Percentiles rank a stretch among this genome's conserved stretches.
Conservation (phyloP, 176 grass and related monocot genomes). For the Hordeum marinum region DNA sequence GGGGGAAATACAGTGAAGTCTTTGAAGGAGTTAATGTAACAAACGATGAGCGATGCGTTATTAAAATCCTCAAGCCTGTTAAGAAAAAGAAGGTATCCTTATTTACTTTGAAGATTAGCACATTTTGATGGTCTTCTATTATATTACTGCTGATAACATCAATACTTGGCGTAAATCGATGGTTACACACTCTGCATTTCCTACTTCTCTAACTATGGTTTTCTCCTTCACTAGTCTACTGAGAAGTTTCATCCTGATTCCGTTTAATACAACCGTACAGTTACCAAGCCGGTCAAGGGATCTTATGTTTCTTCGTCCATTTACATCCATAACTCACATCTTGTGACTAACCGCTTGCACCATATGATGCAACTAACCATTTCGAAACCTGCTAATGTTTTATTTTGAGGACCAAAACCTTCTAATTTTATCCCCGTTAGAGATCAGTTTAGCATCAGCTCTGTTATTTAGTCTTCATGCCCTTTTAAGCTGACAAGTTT, state of each 20-base stretch:
- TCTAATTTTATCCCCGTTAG: not conserved
- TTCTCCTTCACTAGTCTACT: not conserved
- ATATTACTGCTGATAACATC: not conserved
- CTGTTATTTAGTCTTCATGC: not conserved
- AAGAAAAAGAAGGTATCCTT: slow-evolving; percentile 80
- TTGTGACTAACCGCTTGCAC: not conserved
- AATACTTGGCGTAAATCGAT: slow-evolving; percentile 1
- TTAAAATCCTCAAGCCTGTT: slow-evolving; percentile 85
- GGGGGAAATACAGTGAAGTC: slow-evolving; percentile 78
- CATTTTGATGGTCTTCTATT: not conserved
- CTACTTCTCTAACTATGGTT: not conserved
- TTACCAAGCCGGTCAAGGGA: not conserved
- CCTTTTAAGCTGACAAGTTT: not conserved
- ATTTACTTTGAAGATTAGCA: slow-evolving; percentile 14
- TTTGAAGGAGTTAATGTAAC: slow-evolving; percentile 75
- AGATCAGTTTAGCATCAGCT: slow-evolving; percentile 4
- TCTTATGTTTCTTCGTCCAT: not conserved
- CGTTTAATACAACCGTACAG: not conserved
- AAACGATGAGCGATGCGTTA: slow-evolving; percentile 55
- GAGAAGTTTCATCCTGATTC: not conserved
- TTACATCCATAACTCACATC: not conserved
- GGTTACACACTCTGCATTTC: not conserved
- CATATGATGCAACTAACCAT: not conserved
- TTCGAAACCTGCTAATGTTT: not conserved
- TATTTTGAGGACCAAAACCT: not conserved